Base-by-base conservation (phyloP, 2,329 filamentous ascomycete genomes). In the Dothistroma septosporum region DNA sequence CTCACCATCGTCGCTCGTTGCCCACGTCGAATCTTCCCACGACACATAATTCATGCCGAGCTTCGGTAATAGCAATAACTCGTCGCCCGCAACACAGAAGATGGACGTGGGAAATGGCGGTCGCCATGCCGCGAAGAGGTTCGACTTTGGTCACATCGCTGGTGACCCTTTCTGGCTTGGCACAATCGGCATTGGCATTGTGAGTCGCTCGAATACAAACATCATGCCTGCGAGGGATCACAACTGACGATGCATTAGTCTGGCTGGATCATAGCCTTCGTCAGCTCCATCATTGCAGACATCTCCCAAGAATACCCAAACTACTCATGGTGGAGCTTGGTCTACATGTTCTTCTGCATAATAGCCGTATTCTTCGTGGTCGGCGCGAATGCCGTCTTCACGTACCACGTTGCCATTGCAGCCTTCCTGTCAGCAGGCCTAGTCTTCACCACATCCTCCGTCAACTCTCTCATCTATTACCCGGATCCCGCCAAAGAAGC, bases 111-210 rank as follows among this genome's bases (percentile, higher is more conserved):
- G 67, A 37, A 56, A 57, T 57, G 56, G 53, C 49, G 55, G 61
- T 32, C 64, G 68, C 52, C 74, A 76, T 67, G 73, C 73, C 57
- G 79, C 80, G 61, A 68, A 72, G 60, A 79, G 77, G 70, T 87
- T 96, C 76, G 88, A 85, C 76, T 77, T 92, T 76, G 90, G 90
- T 74, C 95, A 97, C 78, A 92, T 99, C 70, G 83, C 97, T 63
- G 94, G 94, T 70, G 93, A 99, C 78, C 94, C 94, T 6, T 97
- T 99, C 77, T 92, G 93, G 62, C 84, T 99, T 62, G 92, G 92
- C 58, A 97, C 94, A 37, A 86, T 96, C 66, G 97, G 93, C 60
- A 97, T 97, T 76, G 86, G 89, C 65, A 82, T 90, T 73, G 93
- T 97, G 85, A 76, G 91, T 84, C 33, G 24, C 31, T 46, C 16